Evolutionary conservation across 345 rosid species (phyloP).

Genomic region (Hirschfeldia incana): DNA sequence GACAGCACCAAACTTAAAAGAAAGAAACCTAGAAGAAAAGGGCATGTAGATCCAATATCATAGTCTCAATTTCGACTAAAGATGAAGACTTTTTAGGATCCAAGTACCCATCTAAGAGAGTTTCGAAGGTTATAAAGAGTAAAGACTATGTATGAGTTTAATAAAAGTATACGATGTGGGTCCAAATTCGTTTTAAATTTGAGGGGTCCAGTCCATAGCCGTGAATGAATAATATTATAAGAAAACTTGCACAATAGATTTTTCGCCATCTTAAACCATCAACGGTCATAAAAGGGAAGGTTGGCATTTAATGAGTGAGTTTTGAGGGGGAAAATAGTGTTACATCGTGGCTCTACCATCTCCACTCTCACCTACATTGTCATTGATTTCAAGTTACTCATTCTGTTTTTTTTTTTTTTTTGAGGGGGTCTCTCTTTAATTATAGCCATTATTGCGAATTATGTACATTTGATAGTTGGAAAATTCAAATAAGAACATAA

Average conservation of each 20-base stretch:
- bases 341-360: constrained; percentile 33
- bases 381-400: constrained; percentile 38
- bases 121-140: constrained; percentile 27
- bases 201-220: constrained; percentile 31
- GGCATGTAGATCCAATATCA: constrained; percentile 24
- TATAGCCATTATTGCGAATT: constrained; percentile 33
- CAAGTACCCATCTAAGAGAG: constrained; percentile 20
- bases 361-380: constrained; percentile 32
- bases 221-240: background rate
- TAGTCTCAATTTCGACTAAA: constrained; percentile 16
- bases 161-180: constrained; percentile 22
- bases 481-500: background rate
- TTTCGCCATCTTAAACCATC: constrained; percentile 22
- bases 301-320: constrained; percentile 37
- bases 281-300: constrained; percentile 45
- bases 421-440: constrained; percentile 15
- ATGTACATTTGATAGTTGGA: constrained; percentile 16
- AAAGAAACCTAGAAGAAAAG: background rate
- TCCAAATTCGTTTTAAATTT: constrained; percentile 19
- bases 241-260: background rate
- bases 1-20: constrained; percentile 2
- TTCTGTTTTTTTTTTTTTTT: constrained; percentile 12
- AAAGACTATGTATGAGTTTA: constrained; percentile 22
- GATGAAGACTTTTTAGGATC: constrained; percentile 22
- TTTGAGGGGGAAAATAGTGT: constrained; percentile 4